Base-by-base conservation (phyloP, 129 eudicot species). In the Helichrysum umbraculigerum region DNA sequence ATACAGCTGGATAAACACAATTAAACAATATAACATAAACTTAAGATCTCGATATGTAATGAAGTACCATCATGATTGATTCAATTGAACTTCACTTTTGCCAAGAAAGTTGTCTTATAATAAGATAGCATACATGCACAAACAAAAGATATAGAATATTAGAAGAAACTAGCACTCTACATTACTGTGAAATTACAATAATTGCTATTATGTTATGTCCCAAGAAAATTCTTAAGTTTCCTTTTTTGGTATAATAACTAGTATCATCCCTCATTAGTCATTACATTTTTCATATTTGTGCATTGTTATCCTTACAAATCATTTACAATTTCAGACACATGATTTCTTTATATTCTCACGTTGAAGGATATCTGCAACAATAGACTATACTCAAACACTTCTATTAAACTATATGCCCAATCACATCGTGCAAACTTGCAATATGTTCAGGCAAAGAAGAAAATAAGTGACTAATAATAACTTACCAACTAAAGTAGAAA, bases 401-500 rank as follows among this genome's bases (percentile, higher is more conserved):
- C 2, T 51, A 33, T 37, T 17, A 30, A 28, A 75, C 50, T 63
- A 37, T 34, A 39, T 29, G 6, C n/a, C 19, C 28, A 10, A 1
- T 4, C 79, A 29, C 15, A 64, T 25, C 41, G 50, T 12, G 51
- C 29, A 7, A 12, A 30, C 2, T 25, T 25, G 28, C 28, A 25
- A 25, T 25, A 74, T 21, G n/a, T 74, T 61, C 22, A 34, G 8
- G 41, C 5, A 47, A n/a, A 74, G 22, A 72, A 28, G 58, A 69
- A 73, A 52, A 64, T 17, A 77, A 76, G 33, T 35, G 70, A 35
- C 7, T 22, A 73, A 30, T 19, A 60, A 62, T 30, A 77, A 77
- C 77, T 85, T 85, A 94, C 98, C 98, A 74, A 87, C 96, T 83
- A 84, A 83, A 69, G 71, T 66, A 70, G 98, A 94, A 61, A 91